Conservation (phyloP, 805 yeast species). For the Clavispora vitiphila region DNA sequence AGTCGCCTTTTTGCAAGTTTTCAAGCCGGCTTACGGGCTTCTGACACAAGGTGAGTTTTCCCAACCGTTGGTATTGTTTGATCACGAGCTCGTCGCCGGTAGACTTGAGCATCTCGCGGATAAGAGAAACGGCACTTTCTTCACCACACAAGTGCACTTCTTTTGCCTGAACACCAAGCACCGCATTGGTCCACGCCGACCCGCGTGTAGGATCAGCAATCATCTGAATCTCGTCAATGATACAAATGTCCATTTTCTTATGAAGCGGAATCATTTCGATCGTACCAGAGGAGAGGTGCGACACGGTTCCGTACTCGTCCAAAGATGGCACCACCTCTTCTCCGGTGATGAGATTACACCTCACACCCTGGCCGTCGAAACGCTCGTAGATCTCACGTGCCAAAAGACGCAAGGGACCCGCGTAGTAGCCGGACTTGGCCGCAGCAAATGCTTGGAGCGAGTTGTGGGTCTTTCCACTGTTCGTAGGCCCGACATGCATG, state of each 20-base stretch:
- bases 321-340: conserved; percentile 77
- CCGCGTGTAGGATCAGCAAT: conserved; percentile 76
- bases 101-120: conserved; percentile 50
- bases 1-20: conserved; percentile 67
- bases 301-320: conserved; percentile 67
- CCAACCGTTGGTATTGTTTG: conserved; percentile 68
- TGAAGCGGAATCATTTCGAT: conserved; percentile 84
- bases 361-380: conserved; percentile 57
- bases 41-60: conserved; percentile 55
- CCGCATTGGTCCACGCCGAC: conserved; percentile 90
- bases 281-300: conserved; percentile 79
- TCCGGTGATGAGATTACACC: conserved; percentile 90
- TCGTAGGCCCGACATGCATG: conserved; percentile 98
- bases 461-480: conserved; percentile 87
- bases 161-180: conserved; percentile 79
- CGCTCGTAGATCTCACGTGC: conserved; percentile 90
- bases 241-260: conserved; percentile 74
- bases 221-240: conserved; percentile 96
- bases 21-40: conserved; percentile 26
- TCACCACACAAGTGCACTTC: conserved; percentile 95
- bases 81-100: conserved; percentile 83
- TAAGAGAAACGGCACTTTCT: conserved; percentile 68
- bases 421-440: conserved; percentile 77
- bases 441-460: conserved; percentile 66
- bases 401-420: conserved; percentile 86